A percentile compares a stretch with the other conserved stretches of the same genome.
phyloP scores from a whole-genome alignment of 305 asterid genomes.

The Solanum chacoense region DNA sequence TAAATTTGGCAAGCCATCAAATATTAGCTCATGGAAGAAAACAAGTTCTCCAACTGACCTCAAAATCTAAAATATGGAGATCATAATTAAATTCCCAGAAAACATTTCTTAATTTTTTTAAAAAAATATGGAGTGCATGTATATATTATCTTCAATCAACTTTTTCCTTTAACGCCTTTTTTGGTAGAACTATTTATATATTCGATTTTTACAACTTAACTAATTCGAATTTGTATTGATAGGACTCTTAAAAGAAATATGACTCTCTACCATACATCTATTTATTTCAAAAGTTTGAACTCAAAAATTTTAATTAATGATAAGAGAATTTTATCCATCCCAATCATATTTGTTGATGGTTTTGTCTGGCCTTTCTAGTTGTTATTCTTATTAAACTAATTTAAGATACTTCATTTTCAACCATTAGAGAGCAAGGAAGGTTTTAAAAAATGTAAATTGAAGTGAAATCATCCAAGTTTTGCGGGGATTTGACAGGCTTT shows the following conservation, averaged over 20 bases:
- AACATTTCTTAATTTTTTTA: neutral
- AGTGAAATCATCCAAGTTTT: slow-evolving; percentile 4
- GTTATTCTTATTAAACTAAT: neutral
- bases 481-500: slow-evolving; percentile 8
- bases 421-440: neutral
- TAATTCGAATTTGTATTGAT: too few species aligned
- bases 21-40: neutral
- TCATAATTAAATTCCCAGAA: neutral
- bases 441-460: neutral
- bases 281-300: neutral
- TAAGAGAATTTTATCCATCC: neutral
- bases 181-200: too few species aligned
- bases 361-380: neutral
- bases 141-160: neutral
- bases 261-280: accelerated
- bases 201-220: neutral
- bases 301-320: neutral
- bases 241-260: neutral
- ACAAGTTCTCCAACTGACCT: neutral
- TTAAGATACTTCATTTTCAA: neutral
- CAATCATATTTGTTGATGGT: neutral
- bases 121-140: neutral
- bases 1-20: neutral
- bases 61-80: neutral
- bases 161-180: neutral